Base-by-base conservation (phyloP, 2,329 filamentous ascomycete genomes). In the Cladophialophora carrionii region DNA sequence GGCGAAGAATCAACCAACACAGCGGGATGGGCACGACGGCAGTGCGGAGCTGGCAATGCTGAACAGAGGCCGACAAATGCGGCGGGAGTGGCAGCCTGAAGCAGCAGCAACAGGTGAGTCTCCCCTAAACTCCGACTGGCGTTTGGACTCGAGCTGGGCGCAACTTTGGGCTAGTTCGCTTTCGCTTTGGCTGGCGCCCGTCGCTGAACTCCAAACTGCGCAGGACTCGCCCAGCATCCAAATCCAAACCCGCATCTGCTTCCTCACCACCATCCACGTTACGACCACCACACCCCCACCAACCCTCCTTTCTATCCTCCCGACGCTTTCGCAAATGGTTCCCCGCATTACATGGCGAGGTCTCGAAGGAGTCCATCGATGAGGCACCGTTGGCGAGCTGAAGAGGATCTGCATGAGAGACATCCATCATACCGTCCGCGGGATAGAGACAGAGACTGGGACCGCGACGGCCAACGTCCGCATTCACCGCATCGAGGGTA, bases 361-460 rank as follows among this genome's bases (percentile, higher is more conserved):
- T 79, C 79, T 74, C 78, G 75, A 76, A 77, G 76, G 76, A 81
- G 78, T 77, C 79, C 79, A 74, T 77, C 78, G 74, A 77, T 81
- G 78, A 82, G 77, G 79, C 77, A 82, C 74, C 76, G 81, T 76
- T 80, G 80, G 80, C 81, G 77, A 76, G 76, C 74, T 73, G 74
- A 79, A 74, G 75, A 75, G 71, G 76, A 80, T 68, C 72, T 72
- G 66, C 74, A 74, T 73, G 75, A 78, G 68, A 71, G 66, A 69
- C 55, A 64, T 68, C 62, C 53, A 56, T 61, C 60, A 55, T 63
- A 61, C 10, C 57, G 31, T 52, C 63, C 72, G 72, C 64, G 74
- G 68, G 60, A 71, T 70, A 73, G 74, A 76, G 78, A 74, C 75
- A 51, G 68, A 58, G 64, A 69, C 31, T 54, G 52, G 52, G 52